Evolutionary conservation across 495 filamentous ascomycete genomes (phyloP), one percentile per base, ranked within the genome.

Genomic region (Aspergillus olivimuriae): DNA sequence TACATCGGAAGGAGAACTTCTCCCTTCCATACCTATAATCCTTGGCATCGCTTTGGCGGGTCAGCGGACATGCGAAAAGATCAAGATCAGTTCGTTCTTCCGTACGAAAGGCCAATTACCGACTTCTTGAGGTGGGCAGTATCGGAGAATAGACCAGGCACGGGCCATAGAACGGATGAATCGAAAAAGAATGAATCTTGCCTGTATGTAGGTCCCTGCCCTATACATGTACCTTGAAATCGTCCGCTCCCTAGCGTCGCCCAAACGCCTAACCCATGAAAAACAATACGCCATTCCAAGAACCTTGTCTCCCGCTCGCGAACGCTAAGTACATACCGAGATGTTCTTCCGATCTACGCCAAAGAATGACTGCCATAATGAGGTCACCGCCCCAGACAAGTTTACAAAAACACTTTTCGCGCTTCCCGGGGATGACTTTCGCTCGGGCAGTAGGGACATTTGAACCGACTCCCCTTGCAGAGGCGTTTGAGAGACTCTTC

Each of bases 371-470:
- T 22, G 41, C 12, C 0, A 7, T 24, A 32, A 18, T 20, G n/a
- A 21, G 6, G 3, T 18, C 17, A 33, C 14, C 26, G 11, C 2
- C 8, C 24, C 11, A 11, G 24, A 4, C 12, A 11, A 20, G 9
- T 57, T 44, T 44, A 76, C 37, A 84, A 62, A 44, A 76, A 81
- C 20, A 98, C 83, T 58, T 84, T 80, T 56, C 71, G 80, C 8
- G 89, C 88, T 34, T 95, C 87, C 42, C 74, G 77, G 18, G 82
- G 63, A 52, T 78, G 73, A 47, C 84, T 87, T 65, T 97, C 94
- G 39, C 65, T 80, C 3, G 92, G 92, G 58, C 92, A 99, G 57
- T 99, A 99, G 0, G 92, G 94, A 52, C 92, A 99, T 61, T 97
- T 99, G 70, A 95, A 87, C 37, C 83, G 64, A 24, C 65, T 76